Base-by-base conservation (phyloP, 1,284 basidiomycete genomes). In the Gomphus sp. region DNA sequence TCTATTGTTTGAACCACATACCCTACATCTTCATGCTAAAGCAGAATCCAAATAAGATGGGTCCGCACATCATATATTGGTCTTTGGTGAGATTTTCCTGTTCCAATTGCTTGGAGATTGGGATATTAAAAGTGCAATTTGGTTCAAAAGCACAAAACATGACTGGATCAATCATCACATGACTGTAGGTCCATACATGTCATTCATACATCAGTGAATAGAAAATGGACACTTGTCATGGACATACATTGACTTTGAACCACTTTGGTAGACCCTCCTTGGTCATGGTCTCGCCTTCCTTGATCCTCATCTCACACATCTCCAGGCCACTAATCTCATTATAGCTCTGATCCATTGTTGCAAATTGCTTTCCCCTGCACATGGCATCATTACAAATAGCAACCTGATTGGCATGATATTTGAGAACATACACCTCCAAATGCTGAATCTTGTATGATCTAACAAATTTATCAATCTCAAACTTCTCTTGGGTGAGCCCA, bases 21-120 rank as follows among this genome's bases (percentile, higher is more conserved):
- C 69, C 68, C 69, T 70, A 72, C 28, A 56, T 59, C 60, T 72
- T 72, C 6, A 58, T 58, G 22, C 61, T 66, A 47, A 71, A 69
- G 34, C 62, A 67, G 57, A 72, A 72, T 2, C 70, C 70, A 0
- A 69, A 63, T 0, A 66, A 58, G 22, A 70, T 54, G 0, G 70
- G 69, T 9, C 63, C 65, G 60, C 67, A 69, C 18, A 72, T 66
- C 52, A 65, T 61, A 54, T 65, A 67, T 39, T 70, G 60, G 16
- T 68, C 63, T 9, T 72, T 68, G 1, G 65, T 66, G 1, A 72
- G 58, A 14, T 47, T 41, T 3, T 62, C 58, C 28, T 22, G 55
- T 6, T 65, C 61, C 4, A 71, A 53, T 12, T 39, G 47, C 44
- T 61, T 53, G 54, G 56, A 50, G 4, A 70, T 67, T 0, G 10